Evolutionary conservation across 805 yeast species (phyloP).

Genomic region (Saccharomycopsis guyanensis): DNA sequence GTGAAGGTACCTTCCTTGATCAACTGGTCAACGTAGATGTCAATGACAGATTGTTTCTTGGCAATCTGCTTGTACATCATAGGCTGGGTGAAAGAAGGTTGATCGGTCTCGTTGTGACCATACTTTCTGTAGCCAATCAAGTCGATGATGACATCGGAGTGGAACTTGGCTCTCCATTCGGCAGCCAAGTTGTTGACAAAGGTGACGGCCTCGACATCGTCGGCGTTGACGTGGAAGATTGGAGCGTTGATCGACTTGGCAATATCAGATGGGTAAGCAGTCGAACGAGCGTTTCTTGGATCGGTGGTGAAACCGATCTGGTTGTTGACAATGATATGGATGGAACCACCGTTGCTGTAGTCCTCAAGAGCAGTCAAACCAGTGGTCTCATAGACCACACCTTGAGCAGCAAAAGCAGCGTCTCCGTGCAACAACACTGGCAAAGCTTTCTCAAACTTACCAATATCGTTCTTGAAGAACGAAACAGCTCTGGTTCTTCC

Average conservation of each 20-base stretch:
- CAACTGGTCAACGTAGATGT: conserved; percentile 74
- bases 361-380: conserved; percentile 91
- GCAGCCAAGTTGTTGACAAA: conserved; percentile 95
- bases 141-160: conserved; percentile 92
- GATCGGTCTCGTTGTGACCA: conserved; percentile 99
- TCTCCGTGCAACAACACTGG: conserved; percentile 96
- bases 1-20: conserved; percentile 85
- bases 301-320: conserved; percentile 99
- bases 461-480: conserved; percentile 83
- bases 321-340: conserved; percentile 92
- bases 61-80: conserved; percentile 91
- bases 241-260: conserved; percentile 97
- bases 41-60: conserved; percentile 81
- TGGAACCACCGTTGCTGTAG: conserved; percentile 96
- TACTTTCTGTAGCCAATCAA: conserved; percentile 97
- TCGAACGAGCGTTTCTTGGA: conserved; percentile 95
- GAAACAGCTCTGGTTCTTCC: conserved; percentile 97
- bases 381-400: conserved; percentile 98
- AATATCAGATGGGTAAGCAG: conserved; percentile 95
- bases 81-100: conserved; percentile 98
- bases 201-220: conserved; percentile 89
- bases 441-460: conserved; percentile 77
- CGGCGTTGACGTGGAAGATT: conserved; percentile 98
- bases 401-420: conserved; percentile 98
- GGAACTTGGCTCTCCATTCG: conserved; percentile 96